phyloP scores from a whole-genome alignment of 495 filamentous ascomycete genomes.

The Penicillium silybi region DNA sequence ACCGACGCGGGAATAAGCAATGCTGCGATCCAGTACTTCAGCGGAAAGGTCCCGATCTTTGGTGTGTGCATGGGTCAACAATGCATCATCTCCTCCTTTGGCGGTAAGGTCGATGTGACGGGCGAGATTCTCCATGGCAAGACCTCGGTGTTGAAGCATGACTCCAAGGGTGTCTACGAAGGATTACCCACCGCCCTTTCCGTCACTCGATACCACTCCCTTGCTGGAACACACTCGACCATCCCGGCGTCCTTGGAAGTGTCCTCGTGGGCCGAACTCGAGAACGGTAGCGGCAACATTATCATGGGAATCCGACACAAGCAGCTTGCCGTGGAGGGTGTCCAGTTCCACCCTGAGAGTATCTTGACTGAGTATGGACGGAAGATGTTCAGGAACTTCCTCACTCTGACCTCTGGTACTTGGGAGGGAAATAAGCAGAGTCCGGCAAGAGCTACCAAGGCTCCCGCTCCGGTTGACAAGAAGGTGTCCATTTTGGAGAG shows the following conservation, averaged over 20 bases:
- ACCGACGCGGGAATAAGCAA: constrained; percentile 90
- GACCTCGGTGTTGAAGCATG: constrained; percentile 85
- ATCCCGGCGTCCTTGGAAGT: constrained; percentile 86
- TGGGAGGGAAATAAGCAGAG: constrained; percentile 74
- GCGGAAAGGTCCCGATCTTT: constrained; percentile 94
- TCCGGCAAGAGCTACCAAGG: constrained; percentile 17
- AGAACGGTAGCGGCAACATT: constrained; percentile 58
- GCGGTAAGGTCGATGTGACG: constrained; percentile 85
- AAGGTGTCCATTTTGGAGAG: constrained; percentile 82
- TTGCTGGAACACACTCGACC: constrained; percentile 87
- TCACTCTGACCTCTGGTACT: constrained; percentile 79
- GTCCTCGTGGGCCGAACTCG: constrained; percentile 75
- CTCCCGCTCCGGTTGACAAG: constrained; percentile 39
- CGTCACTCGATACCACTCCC: constrained; percentile 93
- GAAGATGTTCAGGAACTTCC: constrained; percentile 87
- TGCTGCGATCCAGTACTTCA: constrained; percentile 85
- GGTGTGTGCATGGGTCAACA: constrained; percentile 99
- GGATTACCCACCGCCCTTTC: constrained; percentile 71
- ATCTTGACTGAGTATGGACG: constrained; percentile 89
- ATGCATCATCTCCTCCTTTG: constrained; percentile 90
- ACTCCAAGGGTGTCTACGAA: constrained; percentile 81
- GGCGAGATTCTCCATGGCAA: constrained; percentile 98
- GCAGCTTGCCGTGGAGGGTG: constrained; percentile 81
- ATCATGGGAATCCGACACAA: constrained; percentile 98
- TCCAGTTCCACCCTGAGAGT: constrained; percentile 97